A percentile compares a stretch with the other conserved stretches of the same genome.
These are phyloP conservation scores for Lactarius pseudohatsudake DNA, from an alignment of 768 basidiomycete species.

Conservation along the genomic window DNA sequence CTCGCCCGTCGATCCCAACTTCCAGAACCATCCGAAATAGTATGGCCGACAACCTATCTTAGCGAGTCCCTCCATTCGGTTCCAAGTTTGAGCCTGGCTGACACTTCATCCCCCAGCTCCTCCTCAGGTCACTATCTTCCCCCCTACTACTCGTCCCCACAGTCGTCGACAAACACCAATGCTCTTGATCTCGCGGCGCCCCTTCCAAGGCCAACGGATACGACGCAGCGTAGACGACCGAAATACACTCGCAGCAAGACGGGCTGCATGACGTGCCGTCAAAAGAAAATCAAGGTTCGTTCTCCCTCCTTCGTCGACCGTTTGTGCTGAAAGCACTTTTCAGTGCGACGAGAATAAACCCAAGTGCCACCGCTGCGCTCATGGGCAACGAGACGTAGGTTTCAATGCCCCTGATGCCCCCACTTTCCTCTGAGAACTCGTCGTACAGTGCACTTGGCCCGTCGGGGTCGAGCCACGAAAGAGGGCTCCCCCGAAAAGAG, in stretches of 20 bases:
- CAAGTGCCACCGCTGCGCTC: slow-evolving; percentile 80
- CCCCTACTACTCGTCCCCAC: slow-evolving; percentile 36
- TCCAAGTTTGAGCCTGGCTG: neutral
- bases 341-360: slow-evolving; percentile 93
- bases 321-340: slow-evolving; percentile 12
- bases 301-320: neutral
- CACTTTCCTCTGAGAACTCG: slow-evolving; percentile 6
- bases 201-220: slow-evolving; percentile 45
- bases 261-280: slow-evolving; percentile 89
- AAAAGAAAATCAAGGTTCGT: slow-evolving; percentile 90
- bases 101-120: slow-evolving; percentile 30
- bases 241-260: slow-evolving; percentile 96
- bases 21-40: slow-evolving; percentile 31
- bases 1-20: slow-evolving; percentile 34
- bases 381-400: slow-evolving; percentile 79
- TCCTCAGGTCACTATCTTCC: slow-evolving; percentile 33
- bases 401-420: slow-evolving; percentile 13
- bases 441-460: slow-evolving; percentile 74
- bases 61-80: slow-evolving; percentile 33
- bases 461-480: slow-evolving; percentile 74
- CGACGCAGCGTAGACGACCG: slow-evolving; percentile 72
- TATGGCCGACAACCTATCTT: slow-evolving; percentile 39
- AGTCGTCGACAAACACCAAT: slow-evolving; percentile 43
- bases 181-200: slow-evolving; percentile 40
- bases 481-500: slow-evolving; percentile 55